phyloP scores from a whole-genome alignment of 257 asterid genomes.

The Lithospermum erythrorhizon region DNA sequence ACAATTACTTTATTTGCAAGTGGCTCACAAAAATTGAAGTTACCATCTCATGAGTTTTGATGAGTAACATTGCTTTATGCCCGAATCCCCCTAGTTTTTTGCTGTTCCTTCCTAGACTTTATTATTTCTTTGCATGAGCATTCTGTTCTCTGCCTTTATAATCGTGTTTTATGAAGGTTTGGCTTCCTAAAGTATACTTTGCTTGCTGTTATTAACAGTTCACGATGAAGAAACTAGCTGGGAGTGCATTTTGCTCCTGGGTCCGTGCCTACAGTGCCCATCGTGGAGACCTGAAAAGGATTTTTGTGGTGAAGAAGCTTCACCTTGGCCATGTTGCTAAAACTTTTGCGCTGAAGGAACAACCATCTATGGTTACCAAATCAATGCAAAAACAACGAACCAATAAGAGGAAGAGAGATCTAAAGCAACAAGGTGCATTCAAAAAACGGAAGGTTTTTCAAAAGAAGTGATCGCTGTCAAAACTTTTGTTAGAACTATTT shows the following conservation, averaged over 20 bases:
- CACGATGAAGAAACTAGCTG: slow-evolving; percentile 42
- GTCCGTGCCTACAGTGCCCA: slow-evolving; percentile 90
- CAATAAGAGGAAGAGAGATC: slow-evolving; percentile 72
- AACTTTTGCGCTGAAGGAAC: slow-evolving; percentile 82
- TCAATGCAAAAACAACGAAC: slow-evolving; percentile 56
- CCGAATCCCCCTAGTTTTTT: not conserved
- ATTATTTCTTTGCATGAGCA: not conserved
- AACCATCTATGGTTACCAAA: slow-evolving; percentile 71
- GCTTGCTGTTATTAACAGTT: slow-evolving; percentile 34
- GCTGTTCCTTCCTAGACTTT: not conserved
- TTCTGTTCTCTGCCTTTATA: not conserved
- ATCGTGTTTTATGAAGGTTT: not conserved
- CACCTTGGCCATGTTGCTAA: slow-evolving; percentile 87
- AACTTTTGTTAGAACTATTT: not conserved
- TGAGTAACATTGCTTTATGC: not conserved
- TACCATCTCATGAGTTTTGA: not conserved
- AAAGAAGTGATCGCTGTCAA: slow-evolving; percentile 16
- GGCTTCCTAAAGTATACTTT: not conserved
- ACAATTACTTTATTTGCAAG: too few relatives aligned
- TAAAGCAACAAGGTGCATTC: slow-evolving; percentile 30
- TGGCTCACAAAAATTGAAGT: not conserved
- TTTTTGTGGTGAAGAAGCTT: slow-evolving; percentile 78
- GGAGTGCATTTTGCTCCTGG: slow-evolving; percentile 82
- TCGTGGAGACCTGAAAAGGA: slow-evolving; percentile 82
- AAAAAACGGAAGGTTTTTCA: slow-evolving; percentile 38